Percentiles rank a stretch among this genome's conserved stretches.
These are phyloP conservation scores for Pulveroboletus sp. DNA, from an alignment of 768 basidiomycete genomes.

Conservation along the genomic window DNA sequence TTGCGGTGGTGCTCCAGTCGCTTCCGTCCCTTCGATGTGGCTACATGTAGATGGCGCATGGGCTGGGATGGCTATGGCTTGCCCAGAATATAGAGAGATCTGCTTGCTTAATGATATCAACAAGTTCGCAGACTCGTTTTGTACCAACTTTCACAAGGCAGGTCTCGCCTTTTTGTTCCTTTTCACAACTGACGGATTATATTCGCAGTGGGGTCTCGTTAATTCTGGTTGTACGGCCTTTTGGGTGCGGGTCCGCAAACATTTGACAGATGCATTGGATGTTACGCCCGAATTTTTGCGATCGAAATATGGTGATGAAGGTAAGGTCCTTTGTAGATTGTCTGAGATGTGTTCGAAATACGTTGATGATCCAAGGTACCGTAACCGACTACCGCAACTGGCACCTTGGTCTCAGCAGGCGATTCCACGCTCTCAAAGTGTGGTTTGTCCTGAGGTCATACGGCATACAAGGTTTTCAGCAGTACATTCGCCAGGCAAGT, in stretches of 20 bases:
- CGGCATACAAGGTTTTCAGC: constrained; percentile 76
- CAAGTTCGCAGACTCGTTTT: constrained; percentile 72
- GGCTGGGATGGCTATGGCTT: constrained; percentile 81
- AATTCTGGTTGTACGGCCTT: constrained; percentile 82
- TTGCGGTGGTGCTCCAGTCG: constrained; percentile 39
- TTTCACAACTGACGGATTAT: no score
- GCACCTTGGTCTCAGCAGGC: constrained; percentile 80
- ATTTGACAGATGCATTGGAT: constrained; percentile 78
- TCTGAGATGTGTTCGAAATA: neutral
- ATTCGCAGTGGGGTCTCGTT: constrained; percentile 78
- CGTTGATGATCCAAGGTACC: constrained; percentile 44
- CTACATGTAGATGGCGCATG: constrained; percentile 90
- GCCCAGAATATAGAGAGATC: constrained; percentile 69
- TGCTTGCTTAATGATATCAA: constrained; percentile 74
- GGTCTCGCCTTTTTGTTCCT: neutral
- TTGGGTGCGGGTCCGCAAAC: constrained; percentile 74
- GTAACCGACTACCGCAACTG: constrained; percentile 90
- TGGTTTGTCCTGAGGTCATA: constrained; percentile 91
- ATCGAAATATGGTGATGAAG: constrained; percentile 75
- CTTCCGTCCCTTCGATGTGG: constrained; percentile 66
- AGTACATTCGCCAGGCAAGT: constrained; percentile 54
- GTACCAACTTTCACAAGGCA: constrained; percentile 92
- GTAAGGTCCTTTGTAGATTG: constrained; percentile 29
- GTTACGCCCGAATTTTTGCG: constrained; percentile 84
- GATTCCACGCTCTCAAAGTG: constrained; percentile 86